Evolutionary conservation across 805 yeast species (phyloP).

Genomic region (Ogataea kodamae): DNA sequence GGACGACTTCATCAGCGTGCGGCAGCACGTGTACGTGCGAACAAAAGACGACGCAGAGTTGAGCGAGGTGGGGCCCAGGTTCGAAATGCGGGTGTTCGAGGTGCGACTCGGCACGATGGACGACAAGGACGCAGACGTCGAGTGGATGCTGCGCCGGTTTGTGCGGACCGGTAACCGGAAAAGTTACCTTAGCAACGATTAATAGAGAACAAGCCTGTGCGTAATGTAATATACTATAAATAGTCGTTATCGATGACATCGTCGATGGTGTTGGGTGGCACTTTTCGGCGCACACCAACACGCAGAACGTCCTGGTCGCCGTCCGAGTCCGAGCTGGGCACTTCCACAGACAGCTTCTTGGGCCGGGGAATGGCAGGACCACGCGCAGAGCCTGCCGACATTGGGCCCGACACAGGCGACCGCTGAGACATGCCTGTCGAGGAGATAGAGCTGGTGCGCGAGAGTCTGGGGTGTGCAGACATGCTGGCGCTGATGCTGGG

Average conservation of each 20-base stretch:
- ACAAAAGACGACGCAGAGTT: constrained; percentile 86
- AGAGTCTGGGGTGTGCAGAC: constrained; percentile 30
- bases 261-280: constrained; percentile 20
- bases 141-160: constrained; percentile 91
- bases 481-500: constrained; percentile 50
- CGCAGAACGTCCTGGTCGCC: constrained; percentile 17
- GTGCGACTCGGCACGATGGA: constrained; percentile 86
- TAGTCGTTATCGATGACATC: constrained; percentile 17
- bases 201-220: constrained; percentile 1
- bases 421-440: constrained; percentile 20
- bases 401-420: constrained; percentile 18
- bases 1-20: constrained; percentile 88
- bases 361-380: constrained; percentile 14
- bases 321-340: constrained; percentile 25
- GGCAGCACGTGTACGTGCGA: constrained; percentile 92
- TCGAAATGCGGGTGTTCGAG: constrained; percentile 93
- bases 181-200: constrained; percentile 58
- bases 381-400: constrained; percentile 13
- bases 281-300: constrained; percentile 22
- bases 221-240: constrained; percentile 4
- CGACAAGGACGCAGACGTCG: constrained; percentile 95
- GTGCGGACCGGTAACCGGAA: constrained; percentile 94
- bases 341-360: constrained; percentile 28
- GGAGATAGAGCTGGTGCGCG: constrained; percentile 28
- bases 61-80: constrained; percentile 97